Evolutionary conservation across 176 grass and related monocot species (phyloP).

Genomic region (Rhynchospora tenuis): DNA sequence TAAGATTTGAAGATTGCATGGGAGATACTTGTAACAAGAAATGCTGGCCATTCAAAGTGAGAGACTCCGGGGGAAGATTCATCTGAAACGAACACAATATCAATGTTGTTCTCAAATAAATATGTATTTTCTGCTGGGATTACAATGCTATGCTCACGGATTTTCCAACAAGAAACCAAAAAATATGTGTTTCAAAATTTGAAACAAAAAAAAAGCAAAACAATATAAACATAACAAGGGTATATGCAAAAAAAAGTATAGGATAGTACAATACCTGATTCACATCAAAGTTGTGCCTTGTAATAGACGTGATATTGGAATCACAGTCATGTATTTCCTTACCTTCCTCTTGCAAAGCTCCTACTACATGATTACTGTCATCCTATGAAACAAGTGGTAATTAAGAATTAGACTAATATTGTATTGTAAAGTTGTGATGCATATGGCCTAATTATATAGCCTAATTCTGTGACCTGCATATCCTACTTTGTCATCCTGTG

Average conservation of each 20-base stretch:
- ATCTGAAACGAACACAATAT: conserved; percentile 30
- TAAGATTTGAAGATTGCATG: conserved; percentile 24
- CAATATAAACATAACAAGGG: not conserved
- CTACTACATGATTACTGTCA: too few species aligned
- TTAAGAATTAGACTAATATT: too few species aligned
- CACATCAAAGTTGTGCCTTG: not conserved
- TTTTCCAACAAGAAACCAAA: not conserved
- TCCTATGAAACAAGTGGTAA: too few species aligned
- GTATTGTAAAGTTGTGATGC: too few species aligned
- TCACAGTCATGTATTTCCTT: not conserved
- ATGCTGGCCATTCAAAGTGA: conserved; percentile 20
- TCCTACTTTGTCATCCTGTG: too few species aligned
- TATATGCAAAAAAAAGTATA: not conserved
- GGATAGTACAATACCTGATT: not conserved
- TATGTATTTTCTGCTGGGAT: not conserved
- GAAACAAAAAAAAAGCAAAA: not conserved
- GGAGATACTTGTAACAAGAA: conserved; percentile 22
- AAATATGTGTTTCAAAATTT: not conserved
- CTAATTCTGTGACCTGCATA: too few species aligned
- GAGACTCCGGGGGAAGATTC: conserved; percentile 37
- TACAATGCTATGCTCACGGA: not conserved
- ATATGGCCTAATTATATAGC: too few species aligned
- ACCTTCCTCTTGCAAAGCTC: too few species aligned
- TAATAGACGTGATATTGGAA: not conserved
- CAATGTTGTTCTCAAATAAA: not conserved